These are phyloP conservation scores for Fagopyrum homotropicum DNA, from an alignment of 148 eudicot species.

Conservation along the genomic window DNA sequence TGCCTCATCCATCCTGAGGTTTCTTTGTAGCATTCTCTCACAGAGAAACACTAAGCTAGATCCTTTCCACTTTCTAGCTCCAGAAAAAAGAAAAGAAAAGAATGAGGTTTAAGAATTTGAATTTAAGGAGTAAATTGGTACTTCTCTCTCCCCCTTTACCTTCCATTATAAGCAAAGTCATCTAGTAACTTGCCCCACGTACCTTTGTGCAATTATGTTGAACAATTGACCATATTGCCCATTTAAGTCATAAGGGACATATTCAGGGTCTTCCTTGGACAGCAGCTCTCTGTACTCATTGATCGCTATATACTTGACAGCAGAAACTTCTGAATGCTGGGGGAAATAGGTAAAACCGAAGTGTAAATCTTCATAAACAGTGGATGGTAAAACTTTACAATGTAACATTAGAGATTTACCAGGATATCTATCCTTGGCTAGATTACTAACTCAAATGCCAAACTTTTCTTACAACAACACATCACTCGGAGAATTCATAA, in stretches of 20 bases:
- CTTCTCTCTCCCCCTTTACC: background rate
- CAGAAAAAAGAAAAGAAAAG: background rate
- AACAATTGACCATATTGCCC: slow-evolving; percentile 71
- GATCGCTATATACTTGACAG: slow-evolving; percentile 68
- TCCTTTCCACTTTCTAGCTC: background rate
- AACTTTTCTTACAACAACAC: background rate
- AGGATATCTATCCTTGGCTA: background rate
- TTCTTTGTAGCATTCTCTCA: background rate
- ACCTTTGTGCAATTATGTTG: slow-evolving; percentile 60
- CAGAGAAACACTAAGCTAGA: background rate
- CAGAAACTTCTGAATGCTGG: slow-evolving; percentile 94
- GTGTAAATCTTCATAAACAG: background rate
- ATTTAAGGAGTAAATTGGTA: background rate
- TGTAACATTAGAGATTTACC: background rate
- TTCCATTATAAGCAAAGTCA: background rate
- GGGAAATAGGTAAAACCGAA: slow-evolving; percentile 2
- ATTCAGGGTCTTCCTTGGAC: slow-evolving; percentile 61
- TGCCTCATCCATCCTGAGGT: background rate
- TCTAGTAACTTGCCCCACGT: slow-evolving; percentile 8
- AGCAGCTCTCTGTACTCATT: slow-evolving; percentile 68
- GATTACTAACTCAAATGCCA: background rate
- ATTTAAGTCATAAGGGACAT: slow-evolving; percentile 73
- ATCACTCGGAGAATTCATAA: background rate
- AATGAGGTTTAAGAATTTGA: background rate
- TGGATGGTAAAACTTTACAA: background rate